Evolutionary conservation across 768 basidiomycete genomes (phyloP).

Genomic region (Termitomyces sp.): DNA sequence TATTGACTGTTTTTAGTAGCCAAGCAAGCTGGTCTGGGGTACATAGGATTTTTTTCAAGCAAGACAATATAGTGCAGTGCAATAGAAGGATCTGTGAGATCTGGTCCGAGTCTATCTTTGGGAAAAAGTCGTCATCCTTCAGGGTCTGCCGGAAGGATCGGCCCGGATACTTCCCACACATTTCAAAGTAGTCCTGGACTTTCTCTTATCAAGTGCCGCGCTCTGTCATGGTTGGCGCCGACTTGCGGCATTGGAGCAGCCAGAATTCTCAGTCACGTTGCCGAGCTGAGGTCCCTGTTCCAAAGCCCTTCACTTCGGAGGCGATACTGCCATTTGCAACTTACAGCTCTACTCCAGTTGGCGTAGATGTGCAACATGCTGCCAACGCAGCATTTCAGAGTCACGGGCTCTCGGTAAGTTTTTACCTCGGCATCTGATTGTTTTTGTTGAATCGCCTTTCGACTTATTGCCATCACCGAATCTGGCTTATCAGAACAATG

Average conservation of each 20-base stretch:
- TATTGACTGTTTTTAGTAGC: background rate
- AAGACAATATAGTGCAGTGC: background rate
- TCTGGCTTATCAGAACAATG: background rate
- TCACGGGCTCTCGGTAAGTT: background rate
- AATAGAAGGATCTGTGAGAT: too few relatives aligned
- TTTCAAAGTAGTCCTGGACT: background rate
- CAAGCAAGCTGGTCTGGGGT: too few relatives aligned
- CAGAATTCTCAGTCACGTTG: background rate
- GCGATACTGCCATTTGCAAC: background rate
- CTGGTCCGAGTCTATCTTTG: too few relatives aligned
- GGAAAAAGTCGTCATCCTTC: too few relatives aligned
- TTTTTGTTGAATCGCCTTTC: background rate
- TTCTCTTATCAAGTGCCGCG: background rate
- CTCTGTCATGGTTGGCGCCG: background rate
- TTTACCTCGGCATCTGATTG: background rate
- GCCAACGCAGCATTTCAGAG: background rate
- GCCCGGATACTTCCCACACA: too few relatives aligned
- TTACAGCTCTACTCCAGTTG: background rate
- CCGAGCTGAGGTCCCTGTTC: background rate
- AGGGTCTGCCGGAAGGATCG: too few relatives aligned
- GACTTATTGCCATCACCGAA: background rate
- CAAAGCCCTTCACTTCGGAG: background rate
- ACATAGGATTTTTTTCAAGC: background rate
- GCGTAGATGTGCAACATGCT: background rate
- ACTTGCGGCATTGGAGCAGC: background rate